Conservation (phyloP, 75 land plant genomes). For the Azolla pinnata region DNA sequence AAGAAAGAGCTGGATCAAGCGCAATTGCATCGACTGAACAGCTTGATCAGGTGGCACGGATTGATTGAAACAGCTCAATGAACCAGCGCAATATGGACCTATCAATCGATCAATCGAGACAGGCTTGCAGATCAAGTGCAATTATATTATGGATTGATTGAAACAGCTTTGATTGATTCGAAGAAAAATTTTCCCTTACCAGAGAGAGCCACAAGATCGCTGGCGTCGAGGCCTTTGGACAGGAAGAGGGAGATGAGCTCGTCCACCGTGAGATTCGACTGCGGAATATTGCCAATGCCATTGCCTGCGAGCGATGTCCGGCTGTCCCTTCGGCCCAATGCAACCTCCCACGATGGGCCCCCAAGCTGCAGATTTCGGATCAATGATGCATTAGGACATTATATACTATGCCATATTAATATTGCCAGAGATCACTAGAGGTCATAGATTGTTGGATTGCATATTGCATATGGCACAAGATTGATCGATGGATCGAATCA, state of each 20-base stretch:
- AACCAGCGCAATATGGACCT: too few species aligned
- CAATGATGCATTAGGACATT: too few species aligned
- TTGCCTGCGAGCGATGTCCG: not conserved
- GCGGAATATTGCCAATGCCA: constrained; percentile 1
- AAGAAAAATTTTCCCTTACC: not conserved
- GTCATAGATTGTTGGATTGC: not conserved
- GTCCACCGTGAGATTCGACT: not conserved
- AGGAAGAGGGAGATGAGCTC: not conserved
- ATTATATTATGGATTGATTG: too few species aligned
- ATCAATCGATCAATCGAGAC: too few species aligned
- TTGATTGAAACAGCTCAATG: too few species aligned
- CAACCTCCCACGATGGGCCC: not conserved
- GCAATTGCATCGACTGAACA: too few species aligned
- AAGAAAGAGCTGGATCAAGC: too few species aligned
- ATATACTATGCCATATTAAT: not conserved
- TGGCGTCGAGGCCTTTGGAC: constrained; percentile 1
- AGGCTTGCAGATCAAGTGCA: too few species aligned
- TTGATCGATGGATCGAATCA: too few species aligned
- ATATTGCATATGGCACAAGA: too few species aligned
- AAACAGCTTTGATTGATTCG: not conserved
- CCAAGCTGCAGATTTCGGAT: too few species aligned
- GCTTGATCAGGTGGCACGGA: too few species aligned
- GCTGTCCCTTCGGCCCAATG: not conserved
- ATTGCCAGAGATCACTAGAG: not conserved
- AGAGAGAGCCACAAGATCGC: constrained; percentile 9